Base-by-base conservation (phyloP, 495 filamentous ascomycete genomes). In the Lasiosphaeriaceae sp. region DNA sequence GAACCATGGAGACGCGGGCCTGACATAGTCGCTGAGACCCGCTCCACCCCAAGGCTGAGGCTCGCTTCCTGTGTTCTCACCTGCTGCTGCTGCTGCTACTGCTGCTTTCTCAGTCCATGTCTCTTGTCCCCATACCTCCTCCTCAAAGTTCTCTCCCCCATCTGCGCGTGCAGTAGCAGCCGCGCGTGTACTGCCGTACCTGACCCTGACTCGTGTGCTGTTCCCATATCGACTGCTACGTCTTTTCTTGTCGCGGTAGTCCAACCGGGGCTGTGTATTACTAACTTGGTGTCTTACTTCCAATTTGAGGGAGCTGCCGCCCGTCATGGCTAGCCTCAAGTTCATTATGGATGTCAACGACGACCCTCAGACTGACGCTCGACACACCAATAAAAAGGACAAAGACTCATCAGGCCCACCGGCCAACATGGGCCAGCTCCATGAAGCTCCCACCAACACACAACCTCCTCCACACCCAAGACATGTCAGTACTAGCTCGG, bases 261-360 rank as follows among this genome's bases (percentile, higher is more conserved):
- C 62, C 57, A 66, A 63, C 61, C 23, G 68, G 26, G 68, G 68
- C 68, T 71, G 68, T 69, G 68, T 66, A 64, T 60, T 65, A 64
- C 68, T 61, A 71, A 69, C 66, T 69, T 69, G 67, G 67, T 57
- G 59, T 57, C 63, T 60, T 56, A 63, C 62, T 72, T 75, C 69
- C 72, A 72, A 67, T 72, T 78, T 71, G 68, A 74, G 74, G 54
- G 54, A 60, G 34, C 63, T 61, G 56, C 64, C 67, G 63, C 69
- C 67, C 55, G 58, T 63, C 65, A 80, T 80, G 77, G 67, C 74
- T 59, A 76, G 72, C 59, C 66, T 80, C 47, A 74, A 67, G 52
- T 74, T 74, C 56, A 80, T 80, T 52, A 77, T 80, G 74, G 73
- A 78, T 64, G 67, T 71, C 59, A 60, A 62, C 43, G 74, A 76